Evolutionary conservation across 495 filamentous ascomycete species (phyloP), one percentile per base, ranked within the genome.

Genomic region (Aspergillus heteromorphus): DNA sequence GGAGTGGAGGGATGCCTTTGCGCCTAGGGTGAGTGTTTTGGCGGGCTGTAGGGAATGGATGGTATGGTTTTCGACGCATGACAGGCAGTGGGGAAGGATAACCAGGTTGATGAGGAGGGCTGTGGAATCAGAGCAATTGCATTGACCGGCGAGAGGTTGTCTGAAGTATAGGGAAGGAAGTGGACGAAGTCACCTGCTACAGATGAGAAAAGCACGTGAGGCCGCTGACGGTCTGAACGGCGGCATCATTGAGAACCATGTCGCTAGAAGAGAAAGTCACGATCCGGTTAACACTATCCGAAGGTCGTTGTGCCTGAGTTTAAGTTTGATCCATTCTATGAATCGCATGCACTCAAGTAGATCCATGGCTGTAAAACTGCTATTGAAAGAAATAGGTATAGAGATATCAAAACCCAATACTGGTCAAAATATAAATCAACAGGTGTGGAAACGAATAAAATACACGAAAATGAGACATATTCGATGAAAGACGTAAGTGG

Each of bases 381-480:
- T 13, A 38, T 38, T 38, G 34, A 4, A 38, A n/a, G 2, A 16
- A 48, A 11, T 20, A 18, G n/a, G 45, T 48, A 48, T 48, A 48
- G 7, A 14, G 6, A 10, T 7, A 48, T 30, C 7, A n/a, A 10
- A 29, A 20, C n/a, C 21, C 18, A 6, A 21, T 10, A 43, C 21
- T 21, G 19, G 20, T 43, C 40, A n/a, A 17, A 27, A 23, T 47
- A 25, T 17, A 47, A 25, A 16, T 5, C 23, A 27, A n/a, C 17
- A 36, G n/a, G 16, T 10, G 16, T 10, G 18, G 2, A 19, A 20
- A 19, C 19, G 17, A 23, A 36, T 49, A 49, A 19, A 51, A 40
- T 31, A 52, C 48, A 48, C 42, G 36, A 41, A 51, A 51, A 45
- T 34, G 56, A 17, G 27, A 47, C 19, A 48, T 40, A 41, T 42